Evolutionary conservation across 2,329 filamentous ascomycete genomes (phyloP).

Genomic region (Colletotrichum camelliae): DNA sequence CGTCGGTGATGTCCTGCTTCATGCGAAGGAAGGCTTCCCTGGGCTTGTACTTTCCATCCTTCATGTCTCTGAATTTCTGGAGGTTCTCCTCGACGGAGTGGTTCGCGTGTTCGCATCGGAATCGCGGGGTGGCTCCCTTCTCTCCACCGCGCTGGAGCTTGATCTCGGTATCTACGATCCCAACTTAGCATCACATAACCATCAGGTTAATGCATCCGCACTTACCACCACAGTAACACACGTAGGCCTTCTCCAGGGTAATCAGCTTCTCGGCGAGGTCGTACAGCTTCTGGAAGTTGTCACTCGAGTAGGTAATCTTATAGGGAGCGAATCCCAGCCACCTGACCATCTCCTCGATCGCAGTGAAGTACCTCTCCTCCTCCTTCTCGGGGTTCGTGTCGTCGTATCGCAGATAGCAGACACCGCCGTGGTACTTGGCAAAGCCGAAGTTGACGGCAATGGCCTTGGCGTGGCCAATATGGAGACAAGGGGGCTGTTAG

Average conservation of each 20-base stretch:
- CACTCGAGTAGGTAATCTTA: conserved; percentile 84
- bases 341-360: conserved; percentile 85
- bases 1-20: conserved; percentile 85
- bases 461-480: conserved; percentile 90
- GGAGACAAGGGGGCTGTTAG: not conserved
- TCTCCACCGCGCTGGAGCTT: conserved; percentile 87
- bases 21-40: conserved; percentile 86
- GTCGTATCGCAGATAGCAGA: conserved; percentile 74
- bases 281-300: conserved; percentile 89
- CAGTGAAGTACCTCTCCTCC: conserved; percentile 85
- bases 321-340: conserved; percentile 71
- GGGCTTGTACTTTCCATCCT: conserved; percentile 87
- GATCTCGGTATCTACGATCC: conserved; percentile 69
- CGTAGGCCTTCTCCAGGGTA: conserved; percentile 72
- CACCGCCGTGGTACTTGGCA: conserved; percentile 79
- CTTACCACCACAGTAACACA: conserved; percentile 80
- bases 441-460: conserved; percentile 98
- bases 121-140: conserved; percentile 71
- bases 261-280: conserved; percentile 89
- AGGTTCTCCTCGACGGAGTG: conserved; percentile 79
- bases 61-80: conserved; percentile 86
- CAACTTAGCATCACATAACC: not conserved
- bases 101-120: conserved; percentile 80
- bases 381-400: conserved; percentile 96
- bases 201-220: not conserved